Conservation (phyloP, 129 eudicot genomes). For the Scalesia atractyloides region DNA sequence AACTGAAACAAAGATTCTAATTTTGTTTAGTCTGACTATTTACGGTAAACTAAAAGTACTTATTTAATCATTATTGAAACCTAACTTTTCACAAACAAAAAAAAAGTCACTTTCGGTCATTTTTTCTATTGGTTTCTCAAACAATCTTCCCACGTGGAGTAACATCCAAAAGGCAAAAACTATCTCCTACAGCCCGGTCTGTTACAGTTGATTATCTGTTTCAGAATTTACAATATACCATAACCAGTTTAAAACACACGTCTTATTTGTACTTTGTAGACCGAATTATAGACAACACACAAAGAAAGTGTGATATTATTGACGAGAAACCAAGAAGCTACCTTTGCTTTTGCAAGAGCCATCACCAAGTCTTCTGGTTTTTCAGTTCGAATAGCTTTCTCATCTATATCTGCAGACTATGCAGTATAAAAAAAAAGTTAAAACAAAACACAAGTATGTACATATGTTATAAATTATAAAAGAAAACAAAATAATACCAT, state of each 20-base stretch:
- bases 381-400: constrained; percentile 77
- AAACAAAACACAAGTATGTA: not conserved
- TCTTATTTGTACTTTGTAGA: too few species aligned
- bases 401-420: constrained; percentile 91
- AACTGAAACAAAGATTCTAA: not conserved
- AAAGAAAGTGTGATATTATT: too few species aligned
- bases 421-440: constrained; percentile 9
- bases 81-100: not conserved
- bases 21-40: not conserved
- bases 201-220: too few species aligned
- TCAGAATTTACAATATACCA: too few species aligned
- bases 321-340: too few species aligned
- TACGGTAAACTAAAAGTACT: not conserved
- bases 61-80: not conserved
- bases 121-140: not conserved
- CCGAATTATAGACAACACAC: too few species aligned
- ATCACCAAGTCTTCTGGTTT: constrained; percentile 83
- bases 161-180: too few species aligned
- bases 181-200: too few species aligned
- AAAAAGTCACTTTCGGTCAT: not conserved
- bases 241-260: too few species aligned
- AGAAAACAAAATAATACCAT: constrained; percentile 53
- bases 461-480: not conserved
- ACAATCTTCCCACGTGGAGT: too few species aligned
- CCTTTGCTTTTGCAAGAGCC: constrained; percentile 96